Percentiles rank a stretch among this genome's conserved stretches.
phyloP scores from a whole-genome alignment of 2,329 filamentous ascomycete species.

The Aspergillus sp. region DNA sequence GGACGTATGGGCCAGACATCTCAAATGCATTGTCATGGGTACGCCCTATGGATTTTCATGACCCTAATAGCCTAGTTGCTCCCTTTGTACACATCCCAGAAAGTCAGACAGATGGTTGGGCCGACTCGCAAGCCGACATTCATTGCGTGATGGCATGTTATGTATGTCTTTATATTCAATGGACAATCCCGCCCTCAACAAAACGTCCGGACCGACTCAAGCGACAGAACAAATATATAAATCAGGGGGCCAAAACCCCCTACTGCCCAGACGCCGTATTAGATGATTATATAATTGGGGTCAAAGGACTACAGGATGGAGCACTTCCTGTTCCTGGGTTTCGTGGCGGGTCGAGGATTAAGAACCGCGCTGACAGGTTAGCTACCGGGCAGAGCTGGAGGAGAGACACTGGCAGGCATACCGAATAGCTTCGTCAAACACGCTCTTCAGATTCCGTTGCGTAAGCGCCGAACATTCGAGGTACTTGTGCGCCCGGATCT shows the following conservation, averaged over 20 bases:
- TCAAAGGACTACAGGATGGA: conserved; percentile 32
- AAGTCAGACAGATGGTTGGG: background rate
- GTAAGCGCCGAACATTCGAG: conserved; percentile 95
- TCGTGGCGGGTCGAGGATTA: conserved; percentile 38
- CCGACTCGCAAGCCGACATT: conserved; percentile 7
- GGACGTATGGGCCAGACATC: background rate
- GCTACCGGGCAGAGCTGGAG: too few species aligned
- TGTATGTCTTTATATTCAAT: background rate
- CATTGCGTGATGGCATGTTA: too few species aligned
- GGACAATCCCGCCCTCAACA: background rate
- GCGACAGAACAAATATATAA: conserved; percentile 5
- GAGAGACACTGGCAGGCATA: conserved; percentile 48
- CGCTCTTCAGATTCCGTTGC: conserved; percentile 93
- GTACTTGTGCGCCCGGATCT: conserved; percentile 95
- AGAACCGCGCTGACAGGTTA: conserved; percentile 35
- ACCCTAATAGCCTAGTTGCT: too few species aligned
- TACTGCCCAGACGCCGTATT: conserved; percentile 28
- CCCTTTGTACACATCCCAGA: too few species aligned
- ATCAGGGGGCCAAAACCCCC: conserved; percentile 11
- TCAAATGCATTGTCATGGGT: conserved; percentile 1
- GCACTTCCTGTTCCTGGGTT: conserved; percentile 40
- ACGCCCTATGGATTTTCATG: conserved; percentile 5
- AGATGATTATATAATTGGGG: conserved; percentile 30
- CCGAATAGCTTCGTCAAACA: conserved; percentile 98
- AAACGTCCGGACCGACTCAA: conserved; percentile 5